Evolutionary conservation across 305 asterid species (phyloP), one percentile per base, ranked within the genome.

Genomic region (Solanum hybrid): DNA sequence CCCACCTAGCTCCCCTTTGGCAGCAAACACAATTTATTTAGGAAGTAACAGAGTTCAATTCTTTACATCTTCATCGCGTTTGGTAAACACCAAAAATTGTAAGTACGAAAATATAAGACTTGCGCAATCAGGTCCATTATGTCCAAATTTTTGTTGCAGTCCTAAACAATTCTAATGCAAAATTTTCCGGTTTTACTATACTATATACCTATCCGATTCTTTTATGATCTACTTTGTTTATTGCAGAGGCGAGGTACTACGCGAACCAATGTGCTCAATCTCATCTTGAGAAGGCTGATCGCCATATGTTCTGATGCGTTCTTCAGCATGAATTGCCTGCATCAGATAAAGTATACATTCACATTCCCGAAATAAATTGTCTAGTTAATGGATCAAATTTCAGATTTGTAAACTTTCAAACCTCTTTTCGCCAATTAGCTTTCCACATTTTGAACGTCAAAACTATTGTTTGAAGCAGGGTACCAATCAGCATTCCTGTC

Each of bases 371-470:
- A 67, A 11, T 26, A 69, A 69, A 22, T 20, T 9, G 29, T 24
- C 83, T 77, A 18, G n/a, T 35, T 35, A 78, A 78, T 78, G 42
- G 57, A 78, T 34, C 51, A 78, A 78, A 78, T 78, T 78, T 82
- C 16, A 82, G 10, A 82, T 26, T 16, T 82, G 87, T 82, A 26
- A 82, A 46, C 28, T 82, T 42, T 22, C 20, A 84, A 51, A 18
- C 94, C 92, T 92, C 93, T 86, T 42, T 89, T 71, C 36, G 22
- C 93, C 93, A 92, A 36, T 90, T 90, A 35, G 74, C 88, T 74
- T 87, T 90, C 71, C 71, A 76, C 31, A 91, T 73, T 34, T 51
- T 81, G 67, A 64, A 26, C 0, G 26, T n/a, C 74, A 91, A 79
- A 46, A 92, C 34, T 57, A 90, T 57, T 7, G 94, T 92, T 90